Evolutionary conservation across 805 yeast species (phyloP), one percentile per base, ranked within the genome.

Genomic region (Lipomyces yamadae): DNA sequence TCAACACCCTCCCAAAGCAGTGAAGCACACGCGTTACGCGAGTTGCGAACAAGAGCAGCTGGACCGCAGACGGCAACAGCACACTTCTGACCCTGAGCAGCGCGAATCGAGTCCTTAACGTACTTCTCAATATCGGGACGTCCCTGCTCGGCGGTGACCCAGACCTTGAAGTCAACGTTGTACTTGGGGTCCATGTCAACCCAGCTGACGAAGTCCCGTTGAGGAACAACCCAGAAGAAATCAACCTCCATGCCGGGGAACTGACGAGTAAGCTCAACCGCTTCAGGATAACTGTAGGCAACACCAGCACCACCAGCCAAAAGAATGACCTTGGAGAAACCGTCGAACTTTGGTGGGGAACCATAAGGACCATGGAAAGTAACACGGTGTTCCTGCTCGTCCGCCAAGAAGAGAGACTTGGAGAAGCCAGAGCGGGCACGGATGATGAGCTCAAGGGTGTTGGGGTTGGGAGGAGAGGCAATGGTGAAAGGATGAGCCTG

Each of bases 221-320:
- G 67, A 34, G 78, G 78, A 18, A 76, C 63, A 13, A 75, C 72
- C 77, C 78, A 75, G 62, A 75, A 58, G 63, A 75, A 73, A 58
- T 69, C 69, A 33, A 75, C 60, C 61, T 73, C 69, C 45, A 65
- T 13, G 30, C 57, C 58, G 53, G 68, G 64, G 56, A 48, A 45
- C 61, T 58, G 55, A 59, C 69, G 58, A 56, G 72, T 59, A 56
- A 67, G 65, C 63, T 65, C 69, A 32, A 66, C 59, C 29, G 69
- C 67, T 65, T 70, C 70, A 42, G 78, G 76, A 63, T 67, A 76
- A 11, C 76, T 73, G 68, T 72, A 75, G 13, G 78, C 75, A 11
- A 75, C 76, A 37, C 78, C 78, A 11, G 78, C 75, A 4, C 78
- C 78, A 13, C 78, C 78, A 13, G 77, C 72, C 29, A 75, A 70